A percentile compares a stretch with the other conserved stretches of the same genome.
Evolutionary conservation across 2,329 filamentous ascomycete species (phyloP).

Genomic region (Colletotrichum sojae): DNA sequence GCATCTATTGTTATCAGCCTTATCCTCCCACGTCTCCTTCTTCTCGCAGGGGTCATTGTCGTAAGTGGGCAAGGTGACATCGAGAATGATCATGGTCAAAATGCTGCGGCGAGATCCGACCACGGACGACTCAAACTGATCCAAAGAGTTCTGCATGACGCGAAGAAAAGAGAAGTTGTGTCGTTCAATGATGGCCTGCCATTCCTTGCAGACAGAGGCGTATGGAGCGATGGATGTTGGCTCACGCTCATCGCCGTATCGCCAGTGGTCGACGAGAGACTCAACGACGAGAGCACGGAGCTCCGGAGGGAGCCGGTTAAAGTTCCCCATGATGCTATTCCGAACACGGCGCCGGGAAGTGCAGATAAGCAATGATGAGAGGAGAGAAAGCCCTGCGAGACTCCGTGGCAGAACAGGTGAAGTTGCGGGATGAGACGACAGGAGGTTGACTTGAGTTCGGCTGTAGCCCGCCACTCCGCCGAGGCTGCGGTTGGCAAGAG

Average conservation of each 20-base stretch:
- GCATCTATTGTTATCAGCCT: constrained; percentile 45
- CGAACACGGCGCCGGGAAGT: constrained; percentile 24
- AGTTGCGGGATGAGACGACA: constrained; percentile 39
- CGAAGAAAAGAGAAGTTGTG: constrained; percentile 44
- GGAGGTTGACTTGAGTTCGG: constrained; percentile 39
- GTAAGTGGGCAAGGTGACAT: constrained; percentile 45
- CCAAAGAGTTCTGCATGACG: constrained; percentile 40
- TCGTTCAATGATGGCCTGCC: constrained; percentile 46
- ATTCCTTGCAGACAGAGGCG: constrained; percentile 46
- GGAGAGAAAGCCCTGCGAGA: constrained; percentile 11
- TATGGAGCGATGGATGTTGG: constrained; percentile 41
- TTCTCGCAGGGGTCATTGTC: constrained; percentile 40
- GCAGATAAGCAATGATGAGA: constrained; percentile 11
- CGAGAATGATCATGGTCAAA: constrained; percentile 43
- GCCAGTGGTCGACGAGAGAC: constrained; percentile 42
- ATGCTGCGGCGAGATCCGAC: constrained; percentile 41
- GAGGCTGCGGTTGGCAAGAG: constrained; percentile 38
- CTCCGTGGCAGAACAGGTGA: constrained; percentile 26
- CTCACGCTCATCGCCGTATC: constrained; percentile 40
- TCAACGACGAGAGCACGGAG: constrained; percentile 38
- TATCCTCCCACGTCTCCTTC: constrained; percentile 45
- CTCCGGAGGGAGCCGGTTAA: constrained; percentile 36
- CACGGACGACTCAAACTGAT: constrained; percentile 43
- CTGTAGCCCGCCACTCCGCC: constrained; percentile 32
- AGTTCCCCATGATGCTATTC: constrained; percentile 32